Evolutionary conservation across 2,329 filamentous ascomycete genomes (phyloP).

Genomic region (Neophaeococcomyces mojaviensis): DNA sequence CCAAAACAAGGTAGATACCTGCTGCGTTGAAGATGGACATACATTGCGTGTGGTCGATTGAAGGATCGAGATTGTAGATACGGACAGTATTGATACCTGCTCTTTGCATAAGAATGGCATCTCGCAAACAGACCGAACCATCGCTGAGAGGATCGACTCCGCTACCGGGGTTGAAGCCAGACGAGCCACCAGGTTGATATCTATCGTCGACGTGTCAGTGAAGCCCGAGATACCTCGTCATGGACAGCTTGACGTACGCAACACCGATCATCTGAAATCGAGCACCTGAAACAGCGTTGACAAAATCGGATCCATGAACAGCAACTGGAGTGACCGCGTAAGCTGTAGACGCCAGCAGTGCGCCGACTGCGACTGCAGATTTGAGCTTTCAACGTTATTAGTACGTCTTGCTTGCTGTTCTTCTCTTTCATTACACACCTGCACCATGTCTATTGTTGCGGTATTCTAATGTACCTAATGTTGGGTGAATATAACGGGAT

Average conservation of each 20-base stretch:
- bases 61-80: slow-evolving; percentile 56
- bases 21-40: slow-evolving; percentile 58
- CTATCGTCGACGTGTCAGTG: slow-evolving; percentile 26
- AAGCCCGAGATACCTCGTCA: slow-evolving; percentile 1
- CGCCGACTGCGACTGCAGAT: slow-evolving; percentile 27
- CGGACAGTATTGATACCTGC: slow-evolving; percentile 59
- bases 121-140: slow-evolving; percentile 50
- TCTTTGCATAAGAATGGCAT: slow-evolving; percentile 57
- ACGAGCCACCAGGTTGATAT: slow-evolving; percentile 57
- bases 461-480: too few relatives aligned
- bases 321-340: slow-evolving; percentile 50
- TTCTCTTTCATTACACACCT: slow-evolving; percentile 10
- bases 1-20: slow-evolving; percentile 59
- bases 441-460: slow-evolving; percentile 13
- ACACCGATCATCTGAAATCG: slow-evolving; percentile 57
- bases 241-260: slow-evolving; percentile 38
- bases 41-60: slow-evolving; percentile 54
- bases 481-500: too few relatives aligned
- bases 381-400: slow-evolving; percentile 16
- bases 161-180: slow-evolving; percentile 45
- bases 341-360: slow-evolving; percentile 38
- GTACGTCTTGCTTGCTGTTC: background rate
- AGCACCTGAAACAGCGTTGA: slow-evolving; percentile 50
- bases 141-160: slow-evolving; percentile 51
- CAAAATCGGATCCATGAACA: slow-evolving; percentile 54